phyloP scores from a whole-genome alignment of 148 eudicot species.

The Silene latifolia region DNA sequence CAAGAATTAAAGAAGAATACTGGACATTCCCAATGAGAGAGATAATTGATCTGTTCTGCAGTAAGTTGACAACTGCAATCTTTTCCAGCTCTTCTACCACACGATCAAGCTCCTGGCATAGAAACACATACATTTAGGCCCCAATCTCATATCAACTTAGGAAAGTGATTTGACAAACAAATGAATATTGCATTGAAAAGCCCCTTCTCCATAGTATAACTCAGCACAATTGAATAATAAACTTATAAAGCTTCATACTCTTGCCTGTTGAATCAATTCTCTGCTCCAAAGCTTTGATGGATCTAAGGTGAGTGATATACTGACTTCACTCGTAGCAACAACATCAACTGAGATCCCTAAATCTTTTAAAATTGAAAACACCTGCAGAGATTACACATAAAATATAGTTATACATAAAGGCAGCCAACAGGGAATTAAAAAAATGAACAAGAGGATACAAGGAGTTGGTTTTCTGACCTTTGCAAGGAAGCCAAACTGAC shows the following conservation, averaged over 20 bases:
- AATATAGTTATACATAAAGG: background rate
- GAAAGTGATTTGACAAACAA: background rate
- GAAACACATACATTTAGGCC: background rate
- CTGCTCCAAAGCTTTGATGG: constrained; percentile 99
- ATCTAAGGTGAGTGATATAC: constrained; percentile 90
- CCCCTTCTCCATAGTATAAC: constrained; percentile 7
- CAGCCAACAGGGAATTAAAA: background rate
- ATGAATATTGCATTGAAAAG: background rate
- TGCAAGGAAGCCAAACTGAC: constrained; percentile 92
- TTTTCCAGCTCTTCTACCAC: constrained; percentile 83
- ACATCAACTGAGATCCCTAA: constrained; percentile 97
- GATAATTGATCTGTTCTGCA: constrained; percentile 75
- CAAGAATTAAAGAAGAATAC: constrained; percentile 78
- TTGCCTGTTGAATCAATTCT: constrained; percentile 97
- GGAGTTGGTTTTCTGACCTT: constrained; percentile 44
- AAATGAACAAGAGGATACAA: constrained; percentile 8
- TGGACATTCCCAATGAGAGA: constrained; percentile 95
- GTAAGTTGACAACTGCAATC: constrained; percentile 82
- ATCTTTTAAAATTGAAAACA: constrained; percentile 86
- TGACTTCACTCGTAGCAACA: constrained; percentile 98
- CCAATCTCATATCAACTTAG: background rate
- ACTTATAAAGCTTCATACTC: constrained; percentile 37
- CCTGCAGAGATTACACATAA: constrained; percentile 39
- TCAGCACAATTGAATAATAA: constrained; percentile 5
- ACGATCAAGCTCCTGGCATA: constrained; percentile 77